Evolutionary conservation across 2,329 filamentous ascomycete species (phyloP), one percentile per base, ranked within the genome.

Genomic region (Colletotrichum sp.): DNA sequence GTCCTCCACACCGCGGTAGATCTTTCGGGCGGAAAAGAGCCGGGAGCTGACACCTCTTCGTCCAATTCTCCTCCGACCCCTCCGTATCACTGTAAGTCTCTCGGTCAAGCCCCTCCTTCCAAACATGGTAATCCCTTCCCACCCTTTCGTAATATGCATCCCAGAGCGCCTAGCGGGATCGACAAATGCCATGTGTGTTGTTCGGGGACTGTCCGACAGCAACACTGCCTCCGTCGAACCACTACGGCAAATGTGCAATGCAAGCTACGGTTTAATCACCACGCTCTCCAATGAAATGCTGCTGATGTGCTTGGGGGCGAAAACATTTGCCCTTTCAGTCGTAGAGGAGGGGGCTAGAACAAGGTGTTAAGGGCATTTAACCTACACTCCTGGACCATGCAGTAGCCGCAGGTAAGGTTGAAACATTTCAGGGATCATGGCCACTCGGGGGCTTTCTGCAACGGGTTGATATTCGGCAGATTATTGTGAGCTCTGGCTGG

Each of bases 371-470:
- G 65, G 36, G 21, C 59, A 70, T 18, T 44, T 44, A 60, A 55
- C 28, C 67, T 34, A 59, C 67, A 12, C 18, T 55, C 21, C 52
- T 30, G 16, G 34, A 52, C 69, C 36, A 15, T 55, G 57, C 55
- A n/a, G 24, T 34, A 36, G 64, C 30, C 26, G 57, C 16, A 39
- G 36, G 34, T 13, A 67, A 32, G 39, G 60, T 32, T 69, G 70
- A 76, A 73, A 69, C 69, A 34, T 18, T 64, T 13, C 55, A 73
- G 55, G 64, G 73, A 67, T 73, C 62, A 55, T 57, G 69, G 69
- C 26, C 32, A 9, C 21, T 67, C 68, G 62, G 62, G 34, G 36
- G 18, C 34, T 75, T 52, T 66, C 68, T 66, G 63, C 28, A 32
- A 66, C 34, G 44, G 44, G 26, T 24, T 64, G 44, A 59, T 30